Base-by-base conservation (phyloP, 2,329 filamentous ascomycete species). In the Fusarium burgessii region DNA sequence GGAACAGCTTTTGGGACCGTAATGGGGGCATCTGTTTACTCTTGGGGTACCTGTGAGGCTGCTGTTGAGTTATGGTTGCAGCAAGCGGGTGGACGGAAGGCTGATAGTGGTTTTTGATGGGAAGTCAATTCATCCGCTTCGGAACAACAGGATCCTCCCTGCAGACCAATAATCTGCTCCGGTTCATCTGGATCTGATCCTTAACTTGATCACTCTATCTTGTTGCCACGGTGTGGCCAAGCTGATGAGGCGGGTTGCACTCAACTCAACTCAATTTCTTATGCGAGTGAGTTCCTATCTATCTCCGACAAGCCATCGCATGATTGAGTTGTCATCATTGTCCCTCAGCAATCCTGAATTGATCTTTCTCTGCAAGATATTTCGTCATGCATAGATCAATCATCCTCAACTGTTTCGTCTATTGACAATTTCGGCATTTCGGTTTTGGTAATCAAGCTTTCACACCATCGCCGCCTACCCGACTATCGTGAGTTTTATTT, bases 51-150 rank as follows among this genome's bases (percentile, higher is more conserved):
- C 59, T 47, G 46, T 71, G 70, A 76, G 66, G 66, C 73, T 77
- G 65, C 72, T 77, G 75, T 77, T 77, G 75, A 76, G 75, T 64
- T 58, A 71, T 58, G 60, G 46, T 68, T 47, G 64, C 62, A 71
- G 59, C 70, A 57, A 59, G 63, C 73, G 74, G 75, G 66, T 73
- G 72, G 68, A 68, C 38, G 72, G 74, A 77, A 77, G 66, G 66
- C 63, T 73, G 65, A 72, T 62, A 60, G 52, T 68, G 38, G 36
- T 61, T 70, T 75, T 75, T 75, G 71, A 43, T 76, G 72, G 69
- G 72, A 68, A 66, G 65, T 66, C 62, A 51, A 76, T 74, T 73
- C 62, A 62, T 55, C 71, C 57, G 56, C 41, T 55, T 47, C 59
- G 35, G 64, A 69, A 75, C 66, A 61, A 68, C 62, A 70, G 54